phyloP scores from a whole-genome alignment of 495 filamentous ascomycete genomes.

The Friedmanniomyces endolithicus region DNA sequence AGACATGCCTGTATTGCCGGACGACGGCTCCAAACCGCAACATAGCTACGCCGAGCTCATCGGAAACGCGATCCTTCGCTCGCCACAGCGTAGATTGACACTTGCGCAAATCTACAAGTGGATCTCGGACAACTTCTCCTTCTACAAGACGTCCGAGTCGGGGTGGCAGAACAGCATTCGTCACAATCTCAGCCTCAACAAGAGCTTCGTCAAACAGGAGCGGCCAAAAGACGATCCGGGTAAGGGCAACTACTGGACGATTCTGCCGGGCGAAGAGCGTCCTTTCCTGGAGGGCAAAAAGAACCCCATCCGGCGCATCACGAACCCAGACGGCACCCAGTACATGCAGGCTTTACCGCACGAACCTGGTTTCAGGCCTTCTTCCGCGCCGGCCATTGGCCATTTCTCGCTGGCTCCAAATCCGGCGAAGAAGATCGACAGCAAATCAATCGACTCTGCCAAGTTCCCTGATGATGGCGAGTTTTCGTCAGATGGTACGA shows the following conservation, averaged over 20 bases:
- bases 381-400: constrained; percentile 27
- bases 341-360: constrained; percentile 22
- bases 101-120: constrained; percentile 98
- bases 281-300: constrained; percentile 87
- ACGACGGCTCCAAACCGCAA: constrained; percentile 78
- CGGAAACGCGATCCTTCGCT: constrained; percentile 89
- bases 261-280: constrained; percentile 73
- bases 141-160: constrained; percentile 68
- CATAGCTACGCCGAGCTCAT: constrained; percentile 95
- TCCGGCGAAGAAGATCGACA: constrained; percentile 17
- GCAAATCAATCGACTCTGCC: constrained; percentile 32
- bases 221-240: constrained; percentile 94
- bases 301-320: constrained; percentile 51
- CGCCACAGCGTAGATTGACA: constrained; percentile 70
- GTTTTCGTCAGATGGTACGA: constrained; percentile 87
- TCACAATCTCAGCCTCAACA: constrained; percentile 95
- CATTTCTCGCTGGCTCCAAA: constrained; percentile 35
- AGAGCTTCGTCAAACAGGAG: constrained; percentile 92
- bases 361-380: constrained; percentile 22
- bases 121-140: constrained; percentile 88
- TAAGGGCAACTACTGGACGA: constrained; percentile 97
- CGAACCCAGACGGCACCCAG: constrained; percentile 26
- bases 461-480: constrained; percentile 43
- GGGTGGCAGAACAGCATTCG: constrained; percentile 99
- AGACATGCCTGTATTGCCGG: constrained; percentile 66